phyloP scores from a whole-genome alignment of 768 basidiomycete species.

The Lactifluus piperatus region DNA sequence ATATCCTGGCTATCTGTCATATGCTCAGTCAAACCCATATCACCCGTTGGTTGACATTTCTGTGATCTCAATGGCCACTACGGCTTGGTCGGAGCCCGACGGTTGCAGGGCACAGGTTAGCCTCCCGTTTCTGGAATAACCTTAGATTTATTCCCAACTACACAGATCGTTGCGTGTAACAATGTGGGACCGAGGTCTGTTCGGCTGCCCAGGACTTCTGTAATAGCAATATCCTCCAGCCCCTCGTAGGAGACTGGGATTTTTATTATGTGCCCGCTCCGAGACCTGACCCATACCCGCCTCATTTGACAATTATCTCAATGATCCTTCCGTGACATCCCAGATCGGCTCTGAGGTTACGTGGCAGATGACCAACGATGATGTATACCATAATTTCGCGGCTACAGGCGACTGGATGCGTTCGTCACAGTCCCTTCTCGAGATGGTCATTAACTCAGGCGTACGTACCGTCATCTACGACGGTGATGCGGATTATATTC shows the following conservation, averaged over 20 bases:
- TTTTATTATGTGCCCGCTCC: constrained; percentile 41
- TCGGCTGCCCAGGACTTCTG: constrained; percentile 50
- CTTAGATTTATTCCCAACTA: neutral
- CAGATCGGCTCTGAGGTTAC: constrained; percentile 37
- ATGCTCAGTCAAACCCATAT: constrained; percentile 46
- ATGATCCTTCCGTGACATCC: constrained; percentile 25
- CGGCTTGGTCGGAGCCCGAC: constrained; percentile 32
- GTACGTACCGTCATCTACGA: too few relatives aligned
- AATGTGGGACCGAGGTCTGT: constrained; percentile 42
- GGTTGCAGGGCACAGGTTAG: constrained; percentile 46
- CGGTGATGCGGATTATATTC: too few relatives aligned
- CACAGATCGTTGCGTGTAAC: constrained; percentile 45
- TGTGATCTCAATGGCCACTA: constrained; percentile 35
- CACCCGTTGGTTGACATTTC: constrained; percentile 41
- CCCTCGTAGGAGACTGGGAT: constrained; percentile 38
- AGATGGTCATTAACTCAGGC: too few relatives aligned
- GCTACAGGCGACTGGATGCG: constrained; percentile 39
- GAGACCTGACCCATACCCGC: constrained; percentile 43
- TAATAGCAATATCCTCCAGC: constrained; percentile 37
- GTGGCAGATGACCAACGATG: constrained; percentile 34
- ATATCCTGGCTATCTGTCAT: constrained; percentile 50
- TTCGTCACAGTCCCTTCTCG: too few relatives aligned
- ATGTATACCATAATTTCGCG: constrained; percentile 41
- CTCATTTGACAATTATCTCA: constrained; percentile 30
- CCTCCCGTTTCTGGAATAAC: neutral